Percentiles rank a stretch among this genome's conserved stretches.
These are phyloP conservation scores for Aspergillus fructus DNA, from an alignment of 2,329 filamentous ascomycete genomes.

Conservation along the genomic window DNA sequence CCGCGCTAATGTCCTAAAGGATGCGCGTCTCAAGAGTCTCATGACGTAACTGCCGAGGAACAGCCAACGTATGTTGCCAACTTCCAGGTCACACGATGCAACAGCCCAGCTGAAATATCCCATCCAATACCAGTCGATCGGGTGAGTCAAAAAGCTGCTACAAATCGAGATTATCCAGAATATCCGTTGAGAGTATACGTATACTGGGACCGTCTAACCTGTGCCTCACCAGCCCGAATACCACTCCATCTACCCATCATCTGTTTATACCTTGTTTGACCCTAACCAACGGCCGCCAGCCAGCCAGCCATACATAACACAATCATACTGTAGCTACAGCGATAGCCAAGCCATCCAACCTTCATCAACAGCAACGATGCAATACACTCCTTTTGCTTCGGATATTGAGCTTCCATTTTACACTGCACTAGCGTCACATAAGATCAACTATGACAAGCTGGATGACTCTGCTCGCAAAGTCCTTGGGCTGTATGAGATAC, in stretches of 20 bases:
- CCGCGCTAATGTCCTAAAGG: too few species aligned
- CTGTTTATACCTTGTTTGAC: too few species aligned
- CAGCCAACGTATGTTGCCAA: not conserved
- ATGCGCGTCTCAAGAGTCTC: not conserved
- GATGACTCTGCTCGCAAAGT: conserved; percentile 88
- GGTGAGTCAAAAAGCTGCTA: too few species aligned
- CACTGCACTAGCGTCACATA: conserved; percentile 82
- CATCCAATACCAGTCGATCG: too few species aligned
- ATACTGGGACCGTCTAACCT: not conserved
- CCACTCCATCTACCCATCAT: too few species aligned
- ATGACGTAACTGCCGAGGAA: not conserved
- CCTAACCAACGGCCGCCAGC: not conserved
- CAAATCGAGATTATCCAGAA: not conserved
- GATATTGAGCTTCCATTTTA: conserved; percentile 97
- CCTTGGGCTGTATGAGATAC: conserved; percentile 85
- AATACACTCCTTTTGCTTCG: conserved; percentile 87
- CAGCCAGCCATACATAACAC: not conserved
- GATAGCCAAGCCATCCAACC: not conserved
- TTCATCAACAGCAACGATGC: conserved; percentile 41
- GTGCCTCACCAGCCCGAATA: not conserved
- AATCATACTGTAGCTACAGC: not conserved
- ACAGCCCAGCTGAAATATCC: not conserved
- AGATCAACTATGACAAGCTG: conserved; percentile 96
- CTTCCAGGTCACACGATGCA: not conserved
- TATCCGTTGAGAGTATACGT: not conserved